phyloP scores from a whole-genome alignment of 2,329 filamentous ascomycete genomes.

The Fusarium albosuccineum region DNA sequence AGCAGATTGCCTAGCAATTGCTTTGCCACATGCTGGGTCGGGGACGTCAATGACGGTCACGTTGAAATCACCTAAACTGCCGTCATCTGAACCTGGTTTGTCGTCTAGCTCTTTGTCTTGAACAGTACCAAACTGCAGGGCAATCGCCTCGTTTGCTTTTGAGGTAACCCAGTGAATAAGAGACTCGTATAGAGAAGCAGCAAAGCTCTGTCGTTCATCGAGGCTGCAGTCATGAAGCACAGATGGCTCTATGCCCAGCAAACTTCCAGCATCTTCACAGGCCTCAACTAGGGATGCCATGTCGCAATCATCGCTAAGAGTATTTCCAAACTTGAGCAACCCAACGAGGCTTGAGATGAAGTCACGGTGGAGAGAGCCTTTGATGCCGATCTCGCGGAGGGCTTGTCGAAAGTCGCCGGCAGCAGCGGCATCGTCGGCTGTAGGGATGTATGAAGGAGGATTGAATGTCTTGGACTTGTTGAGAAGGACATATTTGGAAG shows the following conservation, averaged over 20 bases:
- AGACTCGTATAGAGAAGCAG: constrained; percentile 91
- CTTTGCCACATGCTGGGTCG: constrained; percentile 83
- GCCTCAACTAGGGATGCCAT: constrained; percentile 86
- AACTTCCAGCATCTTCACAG: constrained; percentile 88
- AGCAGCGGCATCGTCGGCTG: constrained; percentile 90
- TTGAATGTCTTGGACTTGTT: constrained; percentile 86
- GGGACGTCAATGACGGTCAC: constrained; percentile 90
- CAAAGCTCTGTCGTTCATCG: constrained; percentile 83
- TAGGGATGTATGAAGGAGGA: constrained; percentile 89
- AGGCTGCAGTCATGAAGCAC: constrained; percentile 85
- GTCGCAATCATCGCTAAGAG: constrained; percentile 85
- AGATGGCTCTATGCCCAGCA: constrained; percentile 89
- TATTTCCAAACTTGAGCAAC: constrained; percentile 91
- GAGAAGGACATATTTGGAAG: constrained; percentile 82
- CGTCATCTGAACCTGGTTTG: constrained; percentile 73
- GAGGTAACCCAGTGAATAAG: constrained; percentile 94
- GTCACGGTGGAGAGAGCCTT: constrained; percentile 83
- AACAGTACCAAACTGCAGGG: constrained; percentile 76
- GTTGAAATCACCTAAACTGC: constrained; percentile 76
- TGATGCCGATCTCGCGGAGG: constrained; percentile 93
- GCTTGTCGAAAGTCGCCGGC: constrained; percentile 93
- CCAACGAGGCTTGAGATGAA: constrained; percentile 89
- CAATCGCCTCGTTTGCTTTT: constrained; percentile 89
- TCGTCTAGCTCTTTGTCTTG: constrained; percentile 65
- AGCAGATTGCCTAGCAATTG: constrained; percentile 85